Percentiles rank a stretch among this genome's conserved stretches.
These are phyloP conservation scores for Colletotrichum euphorbiae DNA, from an alignment of 2,329 filamentous ascomycete species.

Conservation along the genomic window DNA sequence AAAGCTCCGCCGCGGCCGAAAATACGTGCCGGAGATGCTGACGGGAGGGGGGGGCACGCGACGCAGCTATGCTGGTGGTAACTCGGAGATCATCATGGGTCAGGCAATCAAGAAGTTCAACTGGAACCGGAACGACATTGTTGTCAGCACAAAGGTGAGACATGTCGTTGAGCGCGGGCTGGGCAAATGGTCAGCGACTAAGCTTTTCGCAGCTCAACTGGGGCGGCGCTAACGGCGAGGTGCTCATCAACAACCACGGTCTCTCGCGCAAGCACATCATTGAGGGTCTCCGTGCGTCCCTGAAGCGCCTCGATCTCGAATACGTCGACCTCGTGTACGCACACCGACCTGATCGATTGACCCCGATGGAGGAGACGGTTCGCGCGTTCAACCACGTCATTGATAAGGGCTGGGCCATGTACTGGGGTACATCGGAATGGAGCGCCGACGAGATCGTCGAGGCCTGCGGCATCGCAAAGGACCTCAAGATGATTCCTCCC, in stretches of 20 bases:
- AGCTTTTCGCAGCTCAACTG: conserved; percentile 65
- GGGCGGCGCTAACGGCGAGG: conserved; percentile 70
- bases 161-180: not conserved
- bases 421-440: conserved; percentile 81
- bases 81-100: conserved; percentile 74
- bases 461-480: conserved; percentile 69
- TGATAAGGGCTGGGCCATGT: conserved; percentile 74
- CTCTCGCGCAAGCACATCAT: conserved; percentile 71
- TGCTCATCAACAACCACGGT: conserved; percentile 70
- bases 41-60: conserved; percentile 42
- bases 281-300: conserved; percentile 68
- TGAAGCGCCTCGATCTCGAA: conserved; percentile 66
- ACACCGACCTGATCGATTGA: conserved; percentile 74
- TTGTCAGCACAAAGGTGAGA: conserved; percentile 65
- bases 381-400: conserved; percentile 79
- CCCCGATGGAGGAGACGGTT: conserved; percentile 78
- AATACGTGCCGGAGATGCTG: conserved; percentile 41
- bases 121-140: conserved; percentile 71
- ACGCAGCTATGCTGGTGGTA: conserved; percentile 64
- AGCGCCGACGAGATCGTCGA: conserved; percentile 74
- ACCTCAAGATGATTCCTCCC: conserved; percentile 70
- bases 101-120: conserved; percentile 69
- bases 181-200: not conserved
- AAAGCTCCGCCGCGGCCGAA: conserved; percentile 1
- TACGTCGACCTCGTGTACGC: conserved; percentile 79